These are phyloP conservation scores for Elongisporangium prolatum DNA, from an alignment of 352 stramenopile genomes.

Conservation along the genomic window DNA sequence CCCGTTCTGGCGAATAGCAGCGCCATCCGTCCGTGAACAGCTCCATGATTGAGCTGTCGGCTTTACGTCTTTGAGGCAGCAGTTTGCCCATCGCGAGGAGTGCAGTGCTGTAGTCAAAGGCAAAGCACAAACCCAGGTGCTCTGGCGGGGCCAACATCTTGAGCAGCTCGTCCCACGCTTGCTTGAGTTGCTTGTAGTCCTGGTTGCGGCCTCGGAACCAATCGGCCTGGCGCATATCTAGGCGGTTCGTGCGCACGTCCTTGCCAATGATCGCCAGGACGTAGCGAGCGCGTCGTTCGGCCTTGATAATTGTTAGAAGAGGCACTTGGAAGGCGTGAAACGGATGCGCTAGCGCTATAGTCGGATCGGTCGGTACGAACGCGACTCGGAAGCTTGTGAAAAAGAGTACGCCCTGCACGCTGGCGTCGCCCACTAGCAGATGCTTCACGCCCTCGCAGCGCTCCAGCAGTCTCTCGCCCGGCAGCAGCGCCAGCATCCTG, in stretches of 20 bases:
- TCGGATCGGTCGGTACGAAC: constrained; percentile 54
- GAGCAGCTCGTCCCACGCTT: constrained; percentile 41
- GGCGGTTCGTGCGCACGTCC: constrained; percentile 43
- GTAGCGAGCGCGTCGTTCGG: constrained; percentile 33
- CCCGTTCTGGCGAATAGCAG: too few relatives aligned
- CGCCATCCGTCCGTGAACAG: too few relatives aligned
- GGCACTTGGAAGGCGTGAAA: constrained; percentile 58
- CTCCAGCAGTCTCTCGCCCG: constrained; percentile 41
- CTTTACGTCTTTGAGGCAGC: too few relatives aligned
- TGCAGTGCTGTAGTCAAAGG: too few relatives aligned
- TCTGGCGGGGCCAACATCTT: constrained; percentile 32
- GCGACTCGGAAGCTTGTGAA: constrained; percentile 51
- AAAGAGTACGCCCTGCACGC: constrained; percentile 42
- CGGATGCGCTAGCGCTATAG: constrained; percentile 13
- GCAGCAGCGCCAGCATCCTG: constrained; percentile 10
- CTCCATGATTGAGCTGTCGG: too few relatives aligned
- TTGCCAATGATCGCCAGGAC: constrained; percentile 49
- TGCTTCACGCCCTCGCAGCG: constrained; percentile 53
- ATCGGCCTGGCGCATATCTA: constrained; percentile 56
- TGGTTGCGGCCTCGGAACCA: constrained; percentile 28
- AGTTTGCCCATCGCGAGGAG: too few relatives aligned
- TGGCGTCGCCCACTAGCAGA: constrained; percentile 43
- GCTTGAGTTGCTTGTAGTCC: constrained; percentile 36
- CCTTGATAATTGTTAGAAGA: constrained; percentile 30
- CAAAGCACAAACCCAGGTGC: not conserved